Base-by-base conservation (phyloP, 1,139 yeast genomes). In the Eremothecium cymbalariae region DNA sequence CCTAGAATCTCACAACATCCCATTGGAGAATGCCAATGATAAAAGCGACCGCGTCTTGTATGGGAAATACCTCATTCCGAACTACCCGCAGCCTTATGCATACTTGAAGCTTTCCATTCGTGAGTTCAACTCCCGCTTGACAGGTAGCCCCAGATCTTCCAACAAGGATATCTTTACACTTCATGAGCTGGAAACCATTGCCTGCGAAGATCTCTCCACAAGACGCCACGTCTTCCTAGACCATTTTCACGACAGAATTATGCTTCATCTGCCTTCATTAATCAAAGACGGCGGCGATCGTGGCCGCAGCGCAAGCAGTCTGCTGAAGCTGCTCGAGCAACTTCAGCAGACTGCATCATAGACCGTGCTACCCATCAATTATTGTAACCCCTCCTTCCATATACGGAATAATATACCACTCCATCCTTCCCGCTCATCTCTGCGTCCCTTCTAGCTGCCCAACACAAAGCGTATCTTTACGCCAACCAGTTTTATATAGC, bases 211-310 rank as follows among this genome's bases (percentile, higher is more conserved):
- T 56, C 57, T 69, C 21, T 67, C 65, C 11, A 78, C 86, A 2
- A 67, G 96, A 46, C 59, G 70, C 24, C 68, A 67, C 37, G 64
- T 79, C 1, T 58, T 79, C 43, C 52, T 65, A 21, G 78, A 73
- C 36, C 66, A 70, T n/a, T 77, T 75, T 49, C 50, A 62, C 34
- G 57, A 56, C 1, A 72, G 73, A 7, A 62, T 82, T 44, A 34
- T 51, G 16, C 64, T 64, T 33, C 83, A 84, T 29, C 62, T 81
- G 18, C 64, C 59, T 2, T 62, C 64, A 25, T 54, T 75, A 28
- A 55, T 72, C 7, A 76, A 74, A 47, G 94, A 83, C 48, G 88
- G 86, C 7, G 93, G 93, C 3, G 86, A 79, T 40, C 63, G 70
- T 8, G 90, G 86, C 3, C 70, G 77, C 42, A 67, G 66, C 32